Base-by-base conservation (phyloP, 306 rosid species). In the Dryas octopetala region DNA sequence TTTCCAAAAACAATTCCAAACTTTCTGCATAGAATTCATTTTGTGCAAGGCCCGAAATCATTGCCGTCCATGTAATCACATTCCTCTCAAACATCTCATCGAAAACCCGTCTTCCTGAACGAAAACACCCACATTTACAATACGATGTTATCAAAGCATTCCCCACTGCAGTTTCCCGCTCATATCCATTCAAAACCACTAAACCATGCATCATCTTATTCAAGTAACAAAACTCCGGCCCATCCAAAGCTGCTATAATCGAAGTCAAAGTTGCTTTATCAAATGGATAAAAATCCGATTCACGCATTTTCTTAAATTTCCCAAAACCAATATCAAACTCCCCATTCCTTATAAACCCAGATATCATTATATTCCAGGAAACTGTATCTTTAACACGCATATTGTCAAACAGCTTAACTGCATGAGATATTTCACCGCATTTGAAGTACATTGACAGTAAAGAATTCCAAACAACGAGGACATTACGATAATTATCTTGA, bases 31-130 rank as follows among this genome's bases (percentile, higher is more conserved):
- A 82, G 13, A 69, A 70, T 16, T 82, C 94, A 84, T 86, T 89
- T 41, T 84, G 92, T 0, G 85, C 94, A 0, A 91, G 91, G 40
- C 98, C 97, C 2, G 97, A 91, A 71, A 93, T 88, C 86, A 87
- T 86, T 4, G 98, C 98, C 1, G 96, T 91, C 98, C 97, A 93
- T 58, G 96, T 88, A 17, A 91, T 66, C 70, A 91, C 97, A 83
- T 91, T 91, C 87, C 87, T 91, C 81, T 89, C 96, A 73, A 61
- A 46, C 96, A 87, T 88, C 82, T 88, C 96, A 76, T 89, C 52
- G 61, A 93, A 93, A 80, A 93, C 89, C 70, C 70, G 86, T 57
- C 79, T 89, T 59, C 92, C 97, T 15, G 77, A 83, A 66, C 71
- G 32, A 77, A 79, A 85, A 74, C 90, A 86, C 46, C 77, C 83